Evolutionary conservation across 768 basidiomycete genomes (phyloP).

Genomic region (Tylopilus subfusipes): DNA sequence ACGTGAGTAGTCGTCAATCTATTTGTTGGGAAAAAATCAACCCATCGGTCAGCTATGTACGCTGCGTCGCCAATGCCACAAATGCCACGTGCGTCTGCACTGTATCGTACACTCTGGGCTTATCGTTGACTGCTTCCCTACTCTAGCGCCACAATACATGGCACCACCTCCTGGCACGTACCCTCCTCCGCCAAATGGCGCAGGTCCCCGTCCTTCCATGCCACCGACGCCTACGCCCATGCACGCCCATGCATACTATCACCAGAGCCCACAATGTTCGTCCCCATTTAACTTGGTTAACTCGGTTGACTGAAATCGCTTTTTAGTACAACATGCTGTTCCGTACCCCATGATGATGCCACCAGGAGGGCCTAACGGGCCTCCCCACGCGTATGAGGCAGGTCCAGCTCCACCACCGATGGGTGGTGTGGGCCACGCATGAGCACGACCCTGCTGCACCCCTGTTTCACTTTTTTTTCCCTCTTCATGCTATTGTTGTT

Average conservation of each 20-base stretch:
- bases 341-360: constrained; percentile 91
- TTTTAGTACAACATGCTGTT: constrained; percentile 78
- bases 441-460: constrained; percentile 23
- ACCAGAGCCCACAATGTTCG: constrained; percentile 85
- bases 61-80: constrained; percentile 77
- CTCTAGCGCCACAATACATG: constrained; percentile 72
- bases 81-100: constrained; percentile 70
- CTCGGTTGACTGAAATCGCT: constrained; percentile 27
- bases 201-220: constrained; percentile 80
- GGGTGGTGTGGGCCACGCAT: constrained; percentile 68
- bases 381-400: constrained; percentile 72
- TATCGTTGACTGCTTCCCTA: constrained; percentile 5
- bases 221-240: constrained; percentile 88
- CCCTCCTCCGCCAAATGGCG: constrained; percentile 74
- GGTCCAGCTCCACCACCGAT: constrained; percentile 68
- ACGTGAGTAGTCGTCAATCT: constrained; percentile 22
- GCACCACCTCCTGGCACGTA: constrained; percentile 73
- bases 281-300: constrained; percentile 17
- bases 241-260: constrained; percentile 85
- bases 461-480: constrained; percentile 10
- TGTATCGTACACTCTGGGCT: not conserved
- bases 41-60: constrained; percentile 62
- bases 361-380: constrained; percentile 59
- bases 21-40: constrained; percentile 1
- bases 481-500: constrained; percentile 23